These are phyloP conservation scores for Aureobasidium sp. DNA, from an alignment of 2,329 filamentous ascomycete genomes.

Conservation along the genomic window DNA sequence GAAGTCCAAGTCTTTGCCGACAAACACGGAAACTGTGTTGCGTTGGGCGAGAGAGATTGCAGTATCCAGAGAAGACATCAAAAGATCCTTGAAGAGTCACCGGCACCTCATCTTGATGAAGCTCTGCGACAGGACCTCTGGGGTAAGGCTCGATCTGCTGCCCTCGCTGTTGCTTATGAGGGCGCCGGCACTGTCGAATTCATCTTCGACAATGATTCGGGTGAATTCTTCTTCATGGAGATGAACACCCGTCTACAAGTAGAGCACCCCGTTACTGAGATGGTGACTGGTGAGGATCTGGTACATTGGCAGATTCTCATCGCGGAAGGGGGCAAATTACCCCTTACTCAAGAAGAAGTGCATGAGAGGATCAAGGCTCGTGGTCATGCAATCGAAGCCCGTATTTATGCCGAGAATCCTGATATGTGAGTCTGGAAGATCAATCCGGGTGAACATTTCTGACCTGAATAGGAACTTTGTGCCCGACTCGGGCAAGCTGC, in stretches of 20 bases:
- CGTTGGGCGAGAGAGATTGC: constrained; percentile 59
- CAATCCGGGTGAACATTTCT: neutral
- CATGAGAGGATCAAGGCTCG: constrained; percentile 62
- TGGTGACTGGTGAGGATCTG: constrained; percentile 68
- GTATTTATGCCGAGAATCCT: constrained; percentile 95
- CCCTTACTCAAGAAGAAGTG: constrained; percentile 59
- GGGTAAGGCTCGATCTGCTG: constrained; percentile 58
- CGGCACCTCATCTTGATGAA: constrained; percentile 55
- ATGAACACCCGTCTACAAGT: constrained; percentile 84
- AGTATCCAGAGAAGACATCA: constrained; percentile 60
- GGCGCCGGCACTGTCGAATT: constrained; percentile 63
- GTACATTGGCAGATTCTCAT: constrained; percentile 95
- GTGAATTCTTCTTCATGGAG: constrained; percentile 64
- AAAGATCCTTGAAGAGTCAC: constrained; percentile 61
- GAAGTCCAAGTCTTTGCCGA: constrained; percentile 63
- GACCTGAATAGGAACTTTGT: constrained; percentile 62
- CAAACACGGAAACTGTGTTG: constrained; percentile 57
- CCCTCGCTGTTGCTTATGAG: constrained; percentile 57
- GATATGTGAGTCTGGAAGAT: constrained; percentile 43
- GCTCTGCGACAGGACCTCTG: constrained; percentile 56
- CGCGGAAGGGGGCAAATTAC: constrained; percentile 62
- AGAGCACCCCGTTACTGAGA: constrained; percentile 88
- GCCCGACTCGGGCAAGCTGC: constrained; percentile 81
- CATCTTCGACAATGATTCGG: constrained; percentile 61
- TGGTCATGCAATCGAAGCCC: constrained; percentile 87